Conservation (phyloP, 176 grass and related monocot species). For the Leersia perrieri region DNA sequence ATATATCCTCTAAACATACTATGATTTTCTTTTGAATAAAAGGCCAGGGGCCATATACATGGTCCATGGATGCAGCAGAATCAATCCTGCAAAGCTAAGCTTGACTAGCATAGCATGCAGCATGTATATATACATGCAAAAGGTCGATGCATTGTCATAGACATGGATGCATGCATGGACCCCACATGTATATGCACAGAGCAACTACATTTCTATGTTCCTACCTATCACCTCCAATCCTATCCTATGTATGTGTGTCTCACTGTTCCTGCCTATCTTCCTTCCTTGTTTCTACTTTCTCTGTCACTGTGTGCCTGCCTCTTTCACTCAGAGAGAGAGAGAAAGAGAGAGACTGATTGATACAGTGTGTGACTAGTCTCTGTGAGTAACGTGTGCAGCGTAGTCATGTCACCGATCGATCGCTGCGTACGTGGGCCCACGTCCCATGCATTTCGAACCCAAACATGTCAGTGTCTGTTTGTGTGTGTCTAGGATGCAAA, state of each 20-base stretch:
- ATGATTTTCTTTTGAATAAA: too few species aligned
- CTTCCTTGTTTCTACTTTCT: neutral
- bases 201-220: conserved; percentile 19
- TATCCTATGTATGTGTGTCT: neutral
- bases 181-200: neutral
- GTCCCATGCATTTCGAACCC: conserved; percentile 28
- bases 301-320: neutral
- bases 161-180: neutral
- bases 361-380: neutral
- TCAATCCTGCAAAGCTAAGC: too few species aligned
- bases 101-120: too few species aligned
- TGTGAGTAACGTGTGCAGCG: conserved; percentile 4
- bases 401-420: conserved; percentile 35
- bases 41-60: too few species aligned
- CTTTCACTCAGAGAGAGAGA: neutral
- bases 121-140: too few species aligned
- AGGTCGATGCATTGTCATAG: too few species aligned
- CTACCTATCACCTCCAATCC: neutral
- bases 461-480: neutral
- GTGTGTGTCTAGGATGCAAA: neutral
- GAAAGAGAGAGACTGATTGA: neutral
- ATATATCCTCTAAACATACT: too few species aligned
- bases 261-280: neutral
- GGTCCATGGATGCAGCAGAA: too few species aligned
- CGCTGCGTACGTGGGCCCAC: conserved; percentile 22